phyloP scores from a whole-genome alignment of 345 rosid species.

The Pugionium cornutum region DNA sequence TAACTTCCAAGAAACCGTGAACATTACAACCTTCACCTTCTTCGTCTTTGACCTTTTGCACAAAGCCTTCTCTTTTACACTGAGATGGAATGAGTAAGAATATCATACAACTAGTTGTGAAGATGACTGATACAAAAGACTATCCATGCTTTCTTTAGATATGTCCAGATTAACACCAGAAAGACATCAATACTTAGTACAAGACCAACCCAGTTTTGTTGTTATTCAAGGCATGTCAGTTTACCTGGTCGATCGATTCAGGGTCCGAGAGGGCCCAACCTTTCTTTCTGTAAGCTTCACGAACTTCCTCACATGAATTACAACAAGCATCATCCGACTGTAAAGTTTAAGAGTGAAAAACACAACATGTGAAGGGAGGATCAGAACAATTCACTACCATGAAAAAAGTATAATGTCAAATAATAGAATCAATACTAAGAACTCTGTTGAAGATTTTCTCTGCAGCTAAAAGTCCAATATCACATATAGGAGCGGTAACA shows the following conservation, averaged over 20 bases:
- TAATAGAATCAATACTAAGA: neutral
- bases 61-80: slow-evolving; percentile 85
- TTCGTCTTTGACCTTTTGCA: slow-evolving; percentile 68
- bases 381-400: neutral
- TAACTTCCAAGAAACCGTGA: slow-evolving; percentile 73
- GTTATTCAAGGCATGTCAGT: neutral
- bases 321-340: slow-evolving; percentile 88
- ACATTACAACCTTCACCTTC: slow-evolving; percentile 87
- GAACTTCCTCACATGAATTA: slow-evolving; percentile 86
- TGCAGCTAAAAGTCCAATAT: neutral
- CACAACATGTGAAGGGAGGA: neutral
- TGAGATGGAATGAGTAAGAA: slow-evolving; percentile 25
- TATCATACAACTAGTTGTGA: slow-evolving; percentile 8
- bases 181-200: neutral
- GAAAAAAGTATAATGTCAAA: slow-evolving; percentile 3
- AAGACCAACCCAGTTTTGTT: neutral
- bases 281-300: slow-evolving; percentile 80
- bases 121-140: slow-evolving; percentile 4
- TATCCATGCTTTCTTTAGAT: neutral
- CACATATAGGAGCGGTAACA: neutral
- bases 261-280: slow-evolving; percentile 80
- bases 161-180: neutral
- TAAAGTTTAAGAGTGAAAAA: neutral
- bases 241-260: slow-evolving; percentile 79
- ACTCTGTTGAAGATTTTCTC: neutral